Evolutionary conservation across 1,284 basidiomycete genomes (phyloP).

Genomic region (Trichosporon sp.): DNA sequence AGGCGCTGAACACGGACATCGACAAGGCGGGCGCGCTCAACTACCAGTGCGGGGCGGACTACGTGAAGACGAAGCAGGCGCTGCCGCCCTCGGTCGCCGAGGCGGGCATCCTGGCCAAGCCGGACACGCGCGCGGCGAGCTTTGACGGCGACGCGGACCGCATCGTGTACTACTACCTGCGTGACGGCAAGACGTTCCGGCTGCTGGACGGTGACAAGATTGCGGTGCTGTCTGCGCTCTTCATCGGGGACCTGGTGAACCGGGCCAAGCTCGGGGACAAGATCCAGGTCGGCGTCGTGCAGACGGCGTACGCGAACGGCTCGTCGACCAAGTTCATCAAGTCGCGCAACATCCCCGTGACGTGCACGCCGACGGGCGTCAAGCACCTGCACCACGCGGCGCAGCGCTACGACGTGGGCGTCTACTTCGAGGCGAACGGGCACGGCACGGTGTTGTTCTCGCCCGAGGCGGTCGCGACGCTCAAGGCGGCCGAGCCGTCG

Average conservation of each 20-base stretch:
- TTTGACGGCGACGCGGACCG: constrained; percentile 98
- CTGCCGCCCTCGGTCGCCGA: constrained; percentile 58
- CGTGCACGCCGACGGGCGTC: constrained; percentile 94
- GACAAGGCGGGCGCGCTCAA: constrained; percentile 73
- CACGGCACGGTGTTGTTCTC: constrained; percentile 98
- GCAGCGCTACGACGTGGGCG: constrained; percentile 86
- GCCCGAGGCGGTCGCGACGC: constrained; percentile 59
- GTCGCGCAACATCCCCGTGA: constrained; percentile 67
- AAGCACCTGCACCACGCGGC: constrained; percentile 98
- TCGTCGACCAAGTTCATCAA: constrained; percentile 88
- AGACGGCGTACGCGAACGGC: constrained; percentile 98
- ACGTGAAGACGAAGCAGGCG: constrained; percentile 87
- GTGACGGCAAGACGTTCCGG: constrained; percentile 65
- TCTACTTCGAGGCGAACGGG: constrained; percentile 99
- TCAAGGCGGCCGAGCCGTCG: constrained; percentile 63
- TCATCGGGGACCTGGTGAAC: constrained; percentile 85
- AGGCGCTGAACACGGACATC: constrained; percentile 64
- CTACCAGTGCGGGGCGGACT: constrained; percentile 88
- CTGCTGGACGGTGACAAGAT: constrained; percentile 99
- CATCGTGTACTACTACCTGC: constrained; percentile 85
- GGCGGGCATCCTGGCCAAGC: constrained; percentile 56
- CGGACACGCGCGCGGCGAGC: constrained; percentile 79
- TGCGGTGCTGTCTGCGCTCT: constrained; percentile 85
- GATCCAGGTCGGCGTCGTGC: constrained; percentile 88
- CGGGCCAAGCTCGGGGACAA: constrained; percentile 61